Evolutionary conservation across 2,329 filamentous ascomycete genomes (phyloP).

Genomic region (Scytalidium sp.): DNA sequence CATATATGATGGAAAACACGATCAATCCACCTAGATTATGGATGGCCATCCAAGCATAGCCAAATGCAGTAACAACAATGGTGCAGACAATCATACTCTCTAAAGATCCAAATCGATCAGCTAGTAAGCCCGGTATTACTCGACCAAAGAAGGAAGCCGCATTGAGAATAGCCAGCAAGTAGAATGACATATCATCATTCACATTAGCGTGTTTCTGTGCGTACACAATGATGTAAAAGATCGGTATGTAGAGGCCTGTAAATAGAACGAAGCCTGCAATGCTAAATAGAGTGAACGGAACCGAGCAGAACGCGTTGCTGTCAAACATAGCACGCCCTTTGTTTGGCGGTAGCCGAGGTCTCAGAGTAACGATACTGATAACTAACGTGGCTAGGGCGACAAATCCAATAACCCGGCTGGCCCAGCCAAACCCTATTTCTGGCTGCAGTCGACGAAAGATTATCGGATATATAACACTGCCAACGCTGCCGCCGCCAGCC

Average conservation of each 20-base stretch:
- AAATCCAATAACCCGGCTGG: conserved; percentile 51
- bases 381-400: conserved; percentile 38
- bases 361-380: conserved; percentile 39
- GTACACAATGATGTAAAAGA: conserved; percentile 40
- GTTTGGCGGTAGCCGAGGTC: conserved; percentile 39
- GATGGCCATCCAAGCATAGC: conserved; percentile 51
- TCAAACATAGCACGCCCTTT: conserved; percentile 47
- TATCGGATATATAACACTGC: conserved; percentile 56
- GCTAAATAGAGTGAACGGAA: conserved; percentile 29
- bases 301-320: conserved; percentile 30
- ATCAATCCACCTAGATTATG: conserved; percentile 48
- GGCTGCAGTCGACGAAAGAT: conserved; percentile 52
- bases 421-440: conserved; percentile 49
- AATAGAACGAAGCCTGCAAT: conserved; percentile 39
- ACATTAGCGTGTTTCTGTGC: conserved; percentile 26
- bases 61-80: conserved; percentile 45
- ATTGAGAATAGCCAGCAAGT: conserved; percentile 51
- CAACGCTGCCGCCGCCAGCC: conserved; percentile 37
- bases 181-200: conserved; percentile 45
- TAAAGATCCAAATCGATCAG: conserved; percentile 42
- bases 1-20: conserved; percentile 61
- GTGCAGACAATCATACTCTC: conserved; percentile 31
- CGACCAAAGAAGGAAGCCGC: conserved; percentile 48
- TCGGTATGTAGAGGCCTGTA: conserved; percentile 48
- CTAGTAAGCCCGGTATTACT: conserved; percentile 47